Base-by-base conservation (phyloP, 192 early-diverging fungal genomes). In the Gonapodya sp. region DNA sequence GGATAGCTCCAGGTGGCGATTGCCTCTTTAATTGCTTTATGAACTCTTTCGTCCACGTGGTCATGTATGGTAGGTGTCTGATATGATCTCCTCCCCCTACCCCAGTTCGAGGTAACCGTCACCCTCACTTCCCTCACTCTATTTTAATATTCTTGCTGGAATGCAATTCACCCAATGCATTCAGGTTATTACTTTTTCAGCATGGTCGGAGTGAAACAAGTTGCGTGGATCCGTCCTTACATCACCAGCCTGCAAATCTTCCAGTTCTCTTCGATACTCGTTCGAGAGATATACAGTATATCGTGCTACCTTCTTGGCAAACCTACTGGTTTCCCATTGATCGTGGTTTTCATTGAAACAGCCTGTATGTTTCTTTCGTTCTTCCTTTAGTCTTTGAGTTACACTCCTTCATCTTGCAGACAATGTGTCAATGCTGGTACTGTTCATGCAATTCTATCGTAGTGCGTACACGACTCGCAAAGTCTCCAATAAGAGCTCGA, bases 221-320 rank as follows among this genome's bases (percentile, higher is more conserved):
- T 92, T 18, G 81, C 85, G 1, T 91, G 91, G 81, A 79, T 92
- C 82, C 89, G 90, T 83, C 85, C 84, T 74, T 92, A 88, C 84
- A 92, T 92, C 36, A 92, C 91, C 1, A 73, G 80, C 34, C 87
- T 91, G 35, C 91, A 92, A 84, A 89, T 92, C 87, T 90, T 89
- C 14, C 91, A 92, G 84, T 92, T 92, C 84, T 84, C 83, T 81
- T 82, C 87, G 82, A 91, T 89, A 84, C 81, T 87, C 83, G 82
- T 85, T 35, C 91, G 91, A 83, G 86, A 89, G 46, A 84, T 91
- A 46, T 83, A 83, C 79, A 37, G 81, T 78, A 81, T 83, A 73
- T 18, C 24, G 46, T 16, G 46, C 46, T 64, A 64, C 46, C 8
- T 24, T 64, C 24, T 64, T 8, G 46, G 46, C 8, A 8, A 24